Conservation (phyloP, 257 asterid genomes). For the Rubia yunnanensis region DNA sequence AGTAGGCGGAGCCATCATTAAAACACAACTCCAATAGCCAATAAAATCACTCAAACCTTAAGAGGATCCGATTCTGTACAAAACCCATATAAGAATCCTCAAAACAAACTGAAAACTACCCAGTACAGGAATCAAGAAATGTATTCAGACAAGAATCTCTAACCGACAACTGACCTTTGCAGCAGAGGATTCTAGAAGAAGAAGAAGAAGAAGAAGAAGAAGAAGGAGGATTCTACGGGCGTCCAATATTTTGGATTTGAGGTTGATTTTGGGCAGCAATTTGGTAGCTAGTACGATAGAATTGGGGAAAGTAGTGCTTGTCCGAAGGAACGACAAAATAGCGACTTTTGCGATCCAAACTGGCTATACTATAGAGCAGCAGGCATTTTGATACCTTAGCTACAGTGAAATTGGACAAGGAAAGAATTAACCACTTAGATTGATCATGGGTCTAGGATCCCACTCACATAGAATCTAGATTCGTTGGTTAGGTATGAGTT, state of each 20-base stretch:
- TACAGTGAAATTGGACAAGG: too few species aligned
- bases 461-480: too few species aligned
- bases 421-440: too few species aligned
- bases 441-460: too few species aligned
- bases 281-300: neutral
- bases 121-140: neutral
- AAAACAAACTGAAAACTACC: neutral
- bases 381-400: too few species aligned
- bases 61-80: neutral
- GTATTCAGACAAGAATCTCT: neutral
- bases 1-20: conserved; percentile 59
- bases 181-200: neutral
- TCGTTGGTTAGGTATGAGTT: too few species aligned
- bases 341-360: conserved; percentile 4
- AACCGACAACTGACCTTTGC: conserved; percentile 14
- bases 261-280: neutral
- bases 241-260: neutral
- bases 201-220: neutral
- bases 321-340: conserved; percentile 3
- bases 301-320: neutral
- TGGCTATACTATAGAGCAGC: neutral
- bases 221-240: neutral
- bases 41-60: neutral
- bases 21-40: conserved; percentile 3
- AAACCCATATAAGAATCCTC: conserved; percentile 7